Evolutionary conservation across 192 early-diverging fungal genomes (phyloP).

Genomic region (Entomortierella parvispora): DNA sequence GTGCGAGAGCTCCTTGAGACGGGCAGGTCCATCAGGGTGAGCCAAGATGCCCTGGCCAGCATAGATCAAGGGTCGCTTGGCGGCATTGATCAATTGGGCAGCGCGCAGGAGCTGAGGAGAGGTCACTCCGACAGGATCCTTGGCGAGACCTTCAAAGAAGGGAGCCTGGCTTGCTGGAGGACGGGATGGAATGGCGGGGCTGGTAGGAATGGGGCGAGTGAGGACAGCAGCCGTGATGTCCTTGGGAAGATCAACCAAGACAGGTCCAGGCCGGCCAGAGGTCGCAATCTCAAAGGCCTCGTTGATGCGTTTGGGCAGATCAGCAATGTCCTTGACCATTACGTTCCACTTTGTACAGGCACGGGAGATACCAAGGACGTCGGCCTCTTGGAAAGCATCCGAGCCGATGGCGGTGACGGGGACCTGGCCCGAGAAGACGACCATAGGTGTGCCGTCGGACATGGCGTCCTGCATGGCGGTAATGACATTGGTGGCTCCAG

Average conservation of each 20-base stretch:
- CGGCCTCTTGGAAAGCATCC: conserved; percentile 99
- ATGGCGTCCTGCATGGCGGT: conserved; percentile 98
- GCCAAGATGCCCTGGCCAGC: conserved; percentile 93
- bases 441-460: conserved; percentile 93
- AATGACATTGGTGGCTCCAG: conserved; percentile 97
- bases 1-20: conserved; percentile 86
- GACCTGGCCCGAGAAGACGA: conserved; percentile 98
- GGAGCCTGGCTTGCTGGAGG: conserved; percentile 62
- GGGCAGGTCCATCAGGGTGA: conserved; percentile 81
- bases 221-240: conserved; percentile 94
- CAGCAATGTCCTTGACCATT: conserved; percentile 96
- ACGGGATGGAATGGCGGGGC: conserved; percentile 78
- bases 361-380: conserved; percentile 94
- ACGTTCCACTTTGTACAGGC: conserved; percentile 99
- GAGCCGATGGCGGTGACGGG: conserved; percentile 89
- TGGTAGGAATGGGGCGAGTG: conserved; percentile 81
- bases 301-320: conserved; percentile 96
- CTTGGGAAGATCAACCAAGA: conserved; percentile 97
- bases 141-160: conserved; percentile 39
- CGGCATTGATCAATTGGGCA: conserved; percentile 86
- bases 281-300: conserved; percentile 99
- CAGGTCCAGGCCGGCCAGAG: conserved; percentile 94
- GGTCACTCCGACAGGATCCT: conserved; percentile 58
- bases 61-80: conserved; percentile 94
- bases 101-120: conserved; percentile 67